phyloP scores from a whole-genome alignment of 305 asterid species.

The Fraxinus greggii region DNA sequence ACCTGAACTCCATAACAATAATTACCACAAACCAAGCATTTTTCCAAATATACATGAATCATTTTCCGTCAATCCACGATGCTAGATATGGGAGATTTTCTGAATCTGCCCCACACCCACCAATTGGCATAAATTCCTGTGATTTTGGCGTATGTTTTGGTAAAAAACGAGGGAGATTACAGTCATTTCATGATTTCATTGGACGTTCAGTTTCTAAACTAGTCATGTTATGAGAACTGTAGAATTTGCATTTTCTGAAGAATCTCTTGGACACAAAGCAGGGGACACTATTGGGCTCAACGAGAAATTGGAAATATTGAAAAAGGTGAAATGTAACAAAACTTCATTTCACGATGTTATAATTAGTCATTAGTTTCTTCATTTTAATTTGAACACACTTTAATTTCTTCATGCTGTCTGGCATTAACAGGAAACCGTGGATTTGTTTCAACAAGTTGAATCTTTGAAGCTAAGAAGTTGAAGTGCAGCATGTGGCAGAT shows the following conservation, averaged over 20 bases:
- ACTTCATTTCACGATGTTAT: not conserved
- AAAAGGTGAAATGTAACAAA: slow-evolving; percentile 49
- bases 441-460: slow-evolving; percentile 69
- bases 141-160: not conserved
- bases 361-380: not conserved
- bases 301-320: slow-evolving; percentile 55
- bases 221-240: not conserved
- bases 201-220: not conserved
- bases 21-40: not conserved
- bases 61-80: not conserved
- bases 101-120: not conserved
- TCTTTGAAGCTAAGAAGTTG: slow-evolving; percentile 68
- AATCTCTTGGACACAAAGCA: slow-evolving; percentile 27
- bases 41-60: not conserved
- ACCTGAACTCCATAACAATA: not conserved
- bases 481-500: slow-evolving; percentile 48
- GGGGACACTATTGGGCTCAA: slow-evolving; percentile 29
- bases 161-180: not conserved
- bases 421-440: slow-evolving; percentile 64
- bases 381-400: not conserved
- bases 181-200: not conserved
- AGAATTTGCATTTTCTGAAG: slow-evolving; percentile 19
- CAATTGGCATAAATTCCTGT: not conserved
- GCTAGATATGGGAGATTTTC: not conserved
- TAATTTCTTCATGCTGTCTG: slow-evolving; percentile 8